Evolutionary conservation across 2,329 filamentous ascomycete species (phyloP).

Genomic region (Stachybotrys elegans): DNA sequence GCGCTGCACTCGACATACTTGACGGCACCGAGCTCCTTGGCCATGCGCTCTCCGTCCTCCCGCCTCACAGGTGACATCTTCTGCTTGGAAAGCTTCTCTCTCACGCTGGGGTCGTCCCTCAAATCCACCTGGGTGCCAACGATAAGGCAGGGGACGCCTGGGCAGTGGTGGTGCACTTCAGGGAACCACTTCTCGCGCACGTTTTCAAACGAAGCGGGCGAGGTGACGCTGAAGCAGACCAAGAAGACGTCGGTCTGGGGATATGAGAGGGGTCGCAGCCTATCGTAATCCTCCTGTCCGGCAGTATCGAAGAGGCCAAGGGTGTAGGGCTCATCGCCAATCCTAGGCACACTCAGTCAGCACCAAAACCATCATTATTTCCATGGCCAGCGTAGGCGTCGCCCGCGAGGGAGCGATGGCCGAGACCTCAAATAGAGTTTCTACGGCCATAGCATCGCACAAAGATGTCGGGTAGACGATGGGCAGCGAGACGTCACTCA

Average conservation of each 20-base stretch:
- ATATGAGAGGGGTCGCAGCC: conserved; percentile 92
- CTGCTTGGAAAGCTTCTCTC: conserved; percentile 89
- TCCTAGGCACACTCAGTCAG: conserved; percentile 55
- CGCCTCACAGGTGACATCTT: conserved; percentile 91
- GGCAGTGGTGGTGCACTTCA: conserved; percentile 97
- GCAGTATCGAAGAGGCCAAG: conserved; percentile 97
- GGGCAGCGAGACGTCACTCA: conserved; percentile 49
- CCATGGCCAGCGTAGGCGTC: too few relatives aligned
- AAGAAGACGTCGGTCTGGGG: conserved; percentile 98
- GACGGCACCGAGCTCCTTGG: conserved; percentile 92
- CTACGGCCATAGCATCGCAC: conserved; percentile 8
- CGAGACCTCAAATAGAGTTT: too few relatives aligned
- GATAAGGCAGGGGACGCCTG: conserved; percentile 94
- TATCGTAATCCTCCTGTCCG: conserved; percentile 98
- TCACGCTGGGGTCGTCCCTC: conserved; percentile 78
- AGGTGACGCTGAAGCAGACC: conserved; percentile 97
- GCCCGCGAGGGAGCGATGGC: too few relatives aligned
- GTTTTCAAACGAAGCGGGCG: conserved; percentile 97
- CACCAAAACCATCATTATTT: not conserved
- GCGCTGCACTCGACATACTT: conserved; percentile 99
- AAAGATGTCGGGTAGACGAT: conserved; percentile 9
- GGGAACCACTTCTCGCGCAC: conserved; percentile 99
- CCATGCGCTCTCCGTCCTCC: conserved; percentile 93
- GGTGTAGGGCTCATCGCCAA: conserved; percentile 97
- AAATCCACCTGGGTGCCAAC: conserved; percentile 97